phyloP scores from a whole-genome alignment of 2,329 filamentous ascomycete species.

The Colletotrichum tanaceti region DNA sequence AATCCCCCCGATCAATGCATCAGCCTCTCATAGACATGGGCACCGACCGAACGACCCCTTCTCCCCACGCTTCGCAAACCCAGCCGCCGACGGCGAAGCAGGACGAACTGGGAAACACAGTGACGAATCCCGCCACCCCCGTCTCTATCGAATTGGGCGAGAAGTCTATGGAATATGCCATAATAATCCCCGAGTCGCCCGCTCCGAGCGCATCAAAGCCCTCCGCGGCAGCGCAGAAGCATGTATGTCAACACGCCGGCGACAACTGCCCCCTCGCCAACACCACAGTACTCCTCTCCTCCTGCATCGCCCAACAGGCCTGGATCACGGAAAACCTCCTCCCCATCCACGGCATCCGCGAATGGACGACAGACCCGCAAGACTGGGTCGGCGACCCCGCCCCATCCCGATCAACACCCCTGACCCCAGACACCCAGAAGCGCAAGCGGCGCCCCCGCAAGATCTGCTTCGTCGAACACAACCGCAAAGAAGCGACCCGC shows the following conservation, averaged over 20 bases:
- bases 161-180: not conserved
- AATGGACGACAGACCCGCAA: slow-evolving; percentile 50
- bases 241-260: slow-evolving; percentile 44
- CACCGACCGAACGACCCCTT: slow-evolving; percentile 38
- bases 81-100: not conserved
- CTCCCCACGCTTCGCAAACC: slow-evolving; percentile 4
- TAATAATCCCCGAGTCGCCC: not conserved
- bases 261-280: slow-evolving; percentile 53
- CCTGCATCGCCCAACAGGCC: slow-evolving; percentile 53
- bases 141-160: not conserved
- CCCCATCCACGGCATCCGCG: slow-evolving; percentile 54
- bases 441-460: slow-evolving; percentile 19
- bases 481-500: slow-evolving; percentile 45
- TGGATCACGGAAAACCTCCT: slow-evolving; percentile 55
- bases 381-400: slow-evolving; percentile 47
- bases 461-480: slow-evolving; percentile 54
- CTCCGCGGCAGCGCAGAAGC: not conserved
- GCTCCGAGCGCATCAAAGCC: not conserved
- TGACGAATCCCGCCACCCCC: not conserved
- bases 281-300: slow-evolving; percentile 55
- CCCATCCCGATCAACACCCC: not conserved
- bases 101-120: not conserved
- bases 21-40: slow-evolving; percentile 44
- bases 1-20: slow-evolving; percentile 23
- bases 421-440: not conserved